A percentile compares a stretch with the other conserved stretches of the same genome.
Evolutionary conservation across 169 alveolate species (phyloP).

Genomic region (Plasmodium knowlesi): DNA sequence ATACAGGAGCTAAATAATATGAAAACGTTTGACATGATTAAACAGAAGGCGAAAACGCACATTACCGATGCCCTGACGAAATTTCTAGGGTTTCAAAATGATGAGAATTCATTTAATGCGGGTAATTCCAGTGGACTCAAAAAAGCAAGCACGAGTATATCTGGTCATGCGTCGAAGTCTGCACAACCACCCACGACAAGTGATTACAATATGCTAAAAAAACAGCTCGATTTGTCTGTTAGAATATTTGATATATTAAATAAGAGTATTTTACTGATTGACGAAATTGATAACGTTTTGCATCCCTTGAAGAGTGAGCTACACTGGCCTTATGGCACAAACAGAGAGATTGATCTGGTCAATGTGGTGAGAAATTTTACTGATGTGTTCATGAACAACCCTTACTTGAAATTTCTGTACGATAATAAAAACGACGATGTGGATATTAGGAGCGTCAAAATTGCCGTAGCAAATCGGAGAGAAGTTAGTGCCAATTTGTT

Average conservation of each 20-base stretch:
- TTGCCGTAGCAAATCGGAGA: not conserved
- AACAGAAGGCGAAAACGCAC: constrained; percentile 77
- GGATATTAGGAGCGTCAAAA: constrained; percentile 60
- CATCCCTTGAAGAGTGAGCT: constrained; percentile 94
- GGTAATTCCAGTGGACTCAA: not conserved
- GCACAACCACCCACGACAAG: not conserved
- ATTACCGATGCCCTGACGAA: constrained; percentile 80
- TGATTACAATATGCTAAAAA: constrained; percentile 73
- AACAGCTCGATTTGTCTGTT: constrained; percentile 81
- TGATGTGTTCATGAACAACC: constrained; percentile 73
- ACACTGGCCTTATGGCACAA: constrained; percentile 94
- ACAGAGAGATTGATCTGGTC: constrained; percentile 76
- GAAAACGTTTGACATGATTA: constrained; percentile 70
- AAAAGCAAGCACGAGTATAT: not conserved
- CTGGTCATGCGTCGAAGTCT: not conserved
- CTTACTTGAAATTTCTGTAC: constrained; percentile 70
- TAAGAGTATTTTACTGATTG: constrained; percentile 88
- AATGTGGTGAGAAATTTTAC: constrained; percentile 65
- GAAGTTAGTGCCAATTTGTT: constrained; percentile 7
- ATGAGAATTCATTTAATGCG: not conserved
- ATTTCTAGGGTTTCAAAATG: constrained; percentile 82
- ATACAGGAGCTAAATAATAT: constrained; percentile 86
- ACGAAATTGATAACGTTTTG: constrained; percentile 91
- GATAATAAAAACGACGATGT: constrained; percentile 62
- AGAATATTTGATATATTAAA: constrained; percentile 83